phyloP scores from a whole-genome alignment of 495 filamentous ascomycete species.

The Hypoxylon rickii region DNA sequence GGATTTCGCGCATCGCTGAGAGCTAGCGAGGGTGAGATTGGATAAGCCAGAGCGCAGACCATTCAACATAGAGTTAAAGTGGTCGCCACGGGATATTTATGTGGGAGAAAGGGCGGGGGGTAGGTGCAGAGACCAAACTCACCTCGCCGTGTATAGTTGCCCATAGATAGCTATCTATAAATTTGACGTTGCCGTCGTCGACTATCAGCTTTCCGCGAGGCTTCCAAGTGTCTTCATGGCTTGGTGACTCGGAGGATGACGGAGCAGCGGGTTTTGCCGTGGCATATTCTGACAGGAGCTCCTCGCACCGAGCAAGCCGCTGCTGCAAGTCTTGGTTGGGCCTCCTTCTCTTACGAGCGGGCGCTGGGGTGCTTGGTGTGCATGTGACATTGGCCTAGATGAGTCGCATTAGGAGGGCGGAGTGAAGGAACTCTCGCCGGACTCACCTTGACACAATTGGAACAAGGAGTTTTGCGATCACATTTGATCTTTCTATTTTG shows the following conservation, averaged over 20 bases:
- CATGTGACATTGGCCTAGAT: constrained; percentile 51
- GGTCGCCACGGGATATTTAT: neutral
- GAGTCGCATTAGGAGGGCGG: constrained; percentile 8
- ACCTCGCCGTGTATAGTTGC: constrained; percentile 51
- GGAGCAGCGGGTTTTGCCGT: constrained; percentile 41
- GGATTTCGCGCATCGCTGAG: constrained; percentile 52
- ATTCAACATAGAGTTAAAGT: constrained; percentile 12
- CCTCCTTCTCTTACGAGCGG: constrained; percentile 50
- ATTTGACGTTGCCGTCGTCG: constrained; percentile 50
- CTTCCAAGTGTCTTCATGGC: constrained; percentile 44
- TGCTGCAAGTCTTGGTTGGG: constrained; percentile 57
- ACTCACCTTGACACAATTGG: constrained; percentile 56
- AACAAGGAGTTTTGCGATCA: constrained; percentile 68
- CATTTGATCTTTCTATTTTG: constrained; percentile 73
- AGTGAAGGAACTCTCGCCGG: neutral
- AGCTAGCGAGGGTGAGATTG: constrained; percentile 38
- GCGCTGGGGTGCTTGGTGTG: constrained; percentile 53
- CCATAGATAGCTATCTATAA: constrained; percentile 51
- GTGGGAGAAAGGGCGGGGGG: neutral
- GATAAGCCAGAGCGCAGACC: too few species aligned
- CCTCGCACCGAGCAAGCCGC: constrained; percentile 53
- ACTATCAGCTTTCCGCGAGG: constrained; percentile 48
- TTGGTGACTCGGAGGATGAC: constrained; percentile 16
- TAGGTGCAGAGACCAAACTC: constrained; percentile 15
- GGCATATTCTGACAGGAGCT: constrained; percentile 52